A percentile compares a stretch with the other conserved stretches of the same genome.
phyloP scores from a whole-genome alignment of 2,329 filamentous ascomycete genomes.

The Aspergillus tamarii region DNA sequence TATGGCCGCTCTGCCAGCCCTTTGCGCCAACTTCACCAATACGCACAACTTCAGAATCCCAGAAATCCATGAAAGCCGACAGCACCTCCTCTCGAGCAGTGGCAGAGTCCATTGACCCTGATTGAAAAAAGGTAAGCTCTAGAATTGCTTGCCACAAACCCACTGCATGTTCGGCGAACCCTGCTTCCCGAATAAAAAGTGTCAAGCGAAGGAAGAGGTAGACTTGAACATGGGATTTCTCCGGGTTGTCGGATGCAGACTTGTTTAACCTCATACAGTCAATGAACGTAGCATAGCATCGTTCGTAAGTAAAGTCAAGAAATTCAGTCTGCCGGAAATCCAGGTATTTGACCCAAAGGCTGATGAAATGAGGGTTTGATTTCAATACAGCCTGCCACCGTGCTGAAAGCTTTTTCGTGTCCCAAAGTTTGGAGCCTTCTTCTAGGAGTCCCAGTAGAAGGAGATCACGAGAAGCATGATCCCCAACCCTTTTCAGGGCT shows the following conservation, averaged over 20 bases:
- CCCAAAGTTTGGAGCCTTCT: conserved; percentile 77
- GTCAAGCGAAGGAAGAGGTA: conserved; percentile 79
- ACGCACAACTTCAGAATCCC: conserved; percentile 81
- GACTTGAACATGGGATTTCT: conserved; percentile 51
- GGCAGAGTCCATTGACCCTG: conserved; percentile 38
- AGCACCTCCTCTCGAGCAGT: conserved; percentile 21
- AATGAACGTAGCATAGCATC: conserved; percentile 62
- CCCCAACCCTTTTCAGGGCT: conserved; percentile 64
- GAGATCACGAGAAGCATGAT: conserved; percentile 54
- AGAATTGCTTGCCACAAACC: conserved; percentile 82
- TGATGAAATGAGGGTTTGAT: conserved; percentile 60
- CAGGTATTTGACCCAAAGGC: conserved; percentile 73
- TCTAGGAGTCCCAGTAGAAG: conserved; percentile 72
- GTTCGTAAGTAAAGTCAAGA: conserved; percentile 68
- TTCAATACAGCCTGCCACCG: conserved; percentile 68
- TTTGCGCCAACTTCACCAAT: conserved; percentile 73
- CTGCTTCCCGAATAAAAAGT: conserved; percentile 72
- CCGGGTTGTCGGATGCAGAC: conserved; percentile 19
- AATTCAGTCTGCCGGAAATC: conserved; percentile 72
- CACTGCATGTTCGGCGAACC: conserved; percentile 75
- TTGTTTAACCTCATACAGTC: conserved; percentile 56
- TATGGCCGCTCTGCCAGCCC: conserved; percentile 63
- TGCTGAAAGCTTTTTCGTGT: conserved; percentile 59
- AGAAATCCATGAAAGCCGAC: conserved; percentile 70
- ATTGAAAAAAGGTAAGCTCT: conserved; percentile 69